Percentiles rank a stretch among this genome's conserved stretches.
Evolutionary conservation across 495 filamentous ascomycete genomes (phyloP).

Genomic region (Hypoxylon lienhwacheense): DNA sequence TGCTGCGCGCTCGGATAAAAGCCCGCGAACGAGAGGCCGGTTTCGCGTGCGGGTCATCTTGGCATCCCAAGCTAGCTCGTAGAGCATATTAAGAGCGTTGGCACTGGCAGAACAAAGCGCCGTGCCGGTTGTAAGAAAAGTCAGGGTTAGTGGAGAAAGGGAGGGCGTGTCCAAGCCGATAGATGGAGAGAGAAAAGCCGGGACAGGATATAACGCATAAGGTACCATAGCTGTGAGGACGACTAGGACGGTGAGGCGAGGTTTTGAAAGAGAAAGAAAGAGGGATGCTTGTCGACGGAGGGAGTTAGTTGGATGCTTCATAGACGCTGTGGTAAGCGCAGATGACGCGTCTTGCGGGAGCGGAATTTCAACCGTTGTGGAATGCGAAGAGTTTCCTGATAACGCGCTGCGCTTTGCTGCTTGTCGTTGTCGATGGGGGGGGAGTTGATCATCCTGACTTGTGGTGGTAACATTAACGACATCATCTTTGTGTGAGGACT

Average conservation of each 20-base stretch:
- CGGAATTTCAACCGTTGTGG: conserved; percentile 19
- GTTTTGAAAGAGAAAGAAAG: conserved; percentile 90
- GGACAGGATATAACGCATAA: conserved; percentile 90
- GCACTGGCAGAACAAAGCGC: conserved; percentile 82
- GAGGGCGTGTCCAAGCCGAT: conserved; percentile 72
- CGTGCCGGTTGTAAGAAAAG: conserved; percentile 90
- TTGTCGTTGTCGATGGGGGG: conserved; percentile 49
- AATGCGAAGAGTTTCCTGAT: neutral
- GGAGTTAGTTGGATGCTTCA: conserved; percentile 66
- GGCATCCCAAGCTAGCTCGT: conserved; percentile 87
- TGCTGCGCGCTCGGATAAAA: conserved; percentile 75
- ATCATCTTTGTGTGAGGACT: neutral
- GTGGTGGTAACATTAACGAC: neutral
- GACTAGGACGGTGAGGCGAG: conserved; percentile 87
- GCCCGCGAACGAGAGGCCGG: conserved; percentile 80
- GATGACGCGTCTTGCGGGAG: conserved; percentile 84
- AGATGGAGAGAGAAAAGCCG: conserved; percentile 69
- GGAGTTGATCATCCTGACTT: conserved; percentile 24
- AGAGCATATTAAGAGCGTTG: conserved; percentile 95
- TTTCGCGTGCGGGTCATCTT: conserved; percentile 91
- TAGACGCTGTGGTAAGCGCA: conserved; percentile 71
- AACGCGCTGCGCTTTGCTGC: conserved; percentile 36
- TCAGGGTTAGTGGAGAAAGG: conserved; percentile 83
- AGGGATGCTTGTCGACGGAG: conserved; percentile 76
- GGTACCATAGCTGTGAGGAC: conserved; percentile 88